A percentile compares a stretch with the other conserved stretches of the same genome.
phyloP scores from a whole-genome alignment of 176 grass and related monocot genomes.

The Zizania latifolia region DNA sequence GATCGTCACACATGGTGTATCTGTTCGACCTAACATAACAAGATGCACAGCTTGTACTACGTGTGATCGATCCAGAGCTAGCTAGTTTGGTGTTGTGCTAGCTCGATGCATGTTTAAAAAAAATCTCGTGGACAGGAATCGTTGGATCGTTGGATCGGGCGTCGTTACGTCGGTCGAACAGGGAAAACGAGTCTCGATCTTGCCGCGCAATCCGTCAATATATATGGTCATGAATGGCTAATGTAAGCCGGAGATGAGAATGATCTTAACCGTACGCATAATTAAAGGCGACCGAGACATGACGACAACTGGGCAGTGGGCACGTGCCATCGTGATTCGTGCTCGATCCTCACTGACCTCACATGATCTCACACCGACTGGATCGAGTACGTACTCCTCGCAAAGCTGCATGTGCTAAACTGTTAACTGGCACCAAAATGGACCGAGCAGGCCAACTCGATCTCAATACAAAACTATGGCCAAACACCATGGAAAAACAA shows the following conservation, averaged over 20 bases:
- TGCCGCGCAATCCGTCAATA: background rate
- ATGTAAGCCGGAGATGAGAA: background rate
- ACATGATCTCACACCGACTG: background rate
- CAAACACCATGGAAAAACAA: too few relatives aligned
- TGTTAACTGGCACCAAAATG: background rate
- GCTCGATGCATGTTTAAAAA: background rate
- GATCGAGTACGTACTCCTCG: too few relatives aligned
- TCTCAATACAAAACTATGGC: too few relatives aligned
- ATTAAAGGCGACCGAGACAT: conserved; percentile 15
- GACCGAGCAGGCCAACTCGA: background rate
- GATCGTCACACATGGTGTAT: background rate
- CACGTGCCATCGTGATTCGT: background rate
- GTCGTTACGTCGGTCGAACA: background rate
- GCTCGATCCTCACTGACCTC: too few relatives aligned
- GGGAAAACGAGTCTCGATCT: background rate
- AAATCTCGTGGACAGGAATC: background rate
- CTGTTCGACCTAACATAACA: conserved; percentile 12
- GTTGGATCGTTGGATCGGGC: too few relatives aligned
- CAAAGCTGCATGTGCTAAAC: conserved; percentile 11
- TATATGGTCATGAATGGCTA: background rate
- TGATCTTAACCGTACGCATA: background rate
- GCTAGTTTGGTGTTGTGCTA: background rate
- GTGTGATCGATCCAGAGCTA: background rate
- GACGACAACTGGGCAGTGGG: background rate
- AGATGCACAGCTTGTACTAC: background rate